Percentiles rank a stretch among this genome's conserved stretches.
phyloP scores from a whole-genome alignment of 192 early-diverging fungal species.

The Backusella liffmaniae region DNA sequence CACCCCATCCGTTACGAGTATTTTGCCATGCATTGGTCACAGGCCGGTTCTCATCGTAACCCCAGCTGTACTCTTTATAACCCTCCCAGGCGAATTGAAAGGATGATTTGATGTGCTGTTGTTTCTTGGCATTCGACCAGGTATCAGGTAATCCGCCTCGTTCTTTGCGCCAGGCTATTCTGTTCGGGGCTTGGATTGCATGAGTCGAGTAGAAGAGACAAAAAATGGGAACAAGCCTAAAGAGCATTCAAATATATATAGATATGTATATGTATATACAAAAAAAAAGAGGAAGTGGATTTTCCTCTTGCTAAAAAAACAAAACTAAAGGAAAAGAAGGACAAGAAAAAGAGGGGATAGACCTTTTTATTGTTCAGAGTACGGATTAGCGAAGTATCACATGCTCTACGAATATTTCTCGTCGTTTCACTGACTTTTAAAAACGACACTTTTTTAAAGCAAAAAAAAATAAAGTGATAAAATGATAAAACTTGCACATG shows the following conservation, averaged over 20 bases:
- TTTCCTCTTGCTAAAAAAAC: neutral
- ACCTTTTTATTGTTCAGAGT: neutral
- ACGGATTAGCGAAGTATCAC: neutral
- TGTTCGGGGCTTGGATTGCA: neutral
- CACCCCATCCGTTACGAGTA: slow-evolving; percentile 57
- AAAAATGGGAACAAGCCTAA: neutral
- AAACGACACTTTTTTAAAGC: neutral
- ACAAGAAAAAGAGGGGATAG: neutral
- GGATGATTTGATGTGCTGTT: slow-evolving; percentile 54
- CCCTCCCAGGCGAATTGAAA: slow-evolving; percentile 73
- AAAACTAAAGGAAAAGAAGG: neutral
- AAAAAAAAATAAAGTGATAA: neutral
- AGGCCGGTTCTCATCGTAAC: slow-evolving; percentile 67
- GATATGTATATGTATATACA: too few species aligned
- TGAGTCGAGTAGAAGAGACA: neutral
- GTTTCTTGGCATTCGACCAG: slow-evolving; percentile 22
- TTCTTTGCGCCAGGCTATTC: neutral
- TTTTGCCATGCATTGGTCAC: slow-evolving; percentile 34
- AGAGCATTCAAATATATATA: neutral
- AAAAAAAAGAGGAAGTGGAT: neutral
- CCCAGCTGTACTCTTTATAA: slow-evolving; percentile 77
- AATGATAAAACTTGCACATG: neutral
- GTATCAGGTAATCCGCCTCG: slow-evolving; percentile 8
- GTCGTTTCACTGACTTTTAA: neutral
- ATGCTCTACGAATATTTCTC: neutral